Percentiles rank a stretch among this genome's conserved stretches.
phyloP scores from a whole-genome alignment of 495 filamentous ascomycete genomes.

The Peziza echinospora region DNA sequence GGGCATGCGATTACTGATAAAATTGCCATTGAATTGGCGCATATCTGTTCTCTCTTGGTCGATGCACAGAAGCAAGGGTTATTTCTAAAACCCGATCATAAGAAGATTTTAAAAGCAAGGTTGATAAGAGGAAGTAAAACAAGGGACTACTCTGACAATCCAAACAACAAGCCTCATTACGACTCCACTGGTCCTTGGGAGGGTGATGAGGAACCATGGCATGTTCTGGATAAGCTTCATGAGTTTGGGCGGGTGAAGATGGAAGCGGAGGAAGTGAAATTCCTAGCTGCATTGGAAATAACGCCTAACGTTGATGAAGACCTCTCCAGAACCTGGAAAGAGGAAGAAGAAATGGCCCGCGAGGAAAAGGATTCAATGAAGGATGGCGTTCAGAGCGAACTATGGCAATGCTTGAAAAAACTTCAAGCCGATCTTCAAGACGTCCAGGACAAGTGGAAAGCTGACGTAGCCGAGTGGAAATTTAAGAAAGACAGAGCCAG shows the following conservation, averaged over 20 bases:
- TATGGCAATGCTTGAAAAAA: too few relatives aligned
- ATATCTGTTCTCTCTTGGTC: conserved; percentile 55
- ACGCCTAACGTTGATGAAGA: too few relatives aligned
- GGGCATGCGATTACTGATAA: conserved; percentile 34
- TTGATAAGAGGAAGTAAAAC: conserved; percentile 1
- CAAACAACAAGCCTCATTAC: conserved; percentile 21
- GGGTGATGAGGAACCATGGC: conserved; percentile 23
- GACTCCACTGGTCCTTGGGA: conserved; percentile 24
- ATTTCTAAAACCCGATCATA: conserved; percentile 34
- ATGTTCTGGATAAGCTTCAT: conserved; percentile 52
- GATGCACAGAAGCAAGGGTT: conserved; percentile 65
- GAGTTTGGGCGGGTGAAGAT: background rate
- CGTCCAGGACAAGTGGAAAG: too few relatives aligned
- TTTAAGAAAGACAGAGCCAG: too few relatives aligned
- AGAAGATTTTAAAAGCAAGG: conserved; percentile 24
- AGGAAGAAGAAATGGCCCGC: too few relatives aligned
- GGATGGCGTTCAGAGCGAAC: too few relatives aligned
- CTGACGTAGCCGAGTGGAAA: too few relatives aligned
- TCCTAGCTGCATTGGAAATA: too few relatives aligned
- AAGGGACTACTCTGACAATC: conserved; percentile 22
- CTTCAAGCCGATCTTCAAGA: too few relatives aligned
- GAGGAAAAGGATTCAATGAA: too few relatives aligned
- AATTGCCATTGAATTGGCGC: conserved; percentile 36
- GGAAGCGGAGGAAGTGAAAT: too few relatives aligned
- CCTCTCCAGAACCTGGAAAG: too few relatives aligned